Evolutionary conservation across 2,329 filamentous ascomycete genomes (phyloP).

Genomic region (Beauveria sp.): DNA sequence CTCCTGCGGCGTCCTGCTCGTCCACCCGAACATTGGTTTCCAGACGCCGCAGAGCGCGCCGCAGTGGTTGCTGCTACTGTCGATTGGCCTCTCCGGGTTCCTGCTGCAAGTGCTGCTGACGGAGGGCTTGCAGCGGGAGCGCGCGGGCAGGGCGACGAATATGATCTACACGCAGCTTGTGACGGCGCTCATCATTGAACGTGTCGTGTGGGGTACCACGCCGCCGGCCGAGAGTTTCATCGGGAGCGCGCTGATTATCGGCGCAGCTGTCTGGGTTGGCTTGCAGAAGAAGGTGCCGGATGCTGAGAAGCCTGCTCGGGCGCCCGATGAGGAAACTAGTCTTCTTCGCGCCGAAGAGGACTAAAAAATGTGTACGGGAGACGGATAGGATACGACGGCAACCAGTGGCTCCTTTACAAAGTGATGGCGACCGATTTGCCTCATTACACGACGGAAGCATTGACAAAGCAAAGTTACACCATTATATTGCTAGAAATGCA

Average conservation of each 20-base stretch:
- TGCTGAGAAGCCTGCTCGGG: conserved; percentile 10
- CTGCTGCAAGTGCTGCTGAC: conserved; percentile 73
- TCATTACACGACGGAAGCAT: not conserved
- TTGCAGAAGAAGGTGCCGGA: conserved; percentile 30
- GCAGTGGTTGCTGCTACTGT: conserved; percentile 44
- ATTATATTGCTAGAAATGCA: conserved; percentile 5
- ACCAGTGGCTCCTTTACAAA: not conserved
- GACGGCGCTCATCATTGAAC: conserved; percentile 30
- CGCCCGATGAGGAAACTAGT: conserved; percentile 29
- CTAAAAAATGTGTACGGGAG: not conserved
- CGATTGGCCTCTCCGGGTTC: conserved; percentile 63
- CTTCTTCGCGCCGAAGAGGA: conserved; percentile 15
- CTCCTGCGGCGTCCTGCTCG: conserved; percentile 50
- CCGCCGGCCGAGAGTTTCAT: conserved; percentile 30
- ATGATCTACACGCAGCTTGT: conserved; percentile 27
- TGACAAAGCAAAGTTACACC: not conserved
- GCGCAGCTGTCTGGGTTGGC: conserved; percentile 33
- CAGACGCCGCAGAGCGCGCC: conserved; percentile 21
- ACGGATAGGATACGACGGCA: not conserved
- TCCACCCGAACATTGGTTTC: conserved; percentile 33
- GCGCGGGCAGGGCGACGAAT: conserved; percentile 30
- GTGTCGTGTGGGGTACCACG: conserved; percentile 34
- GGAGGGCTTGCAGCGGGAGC: conserved; percentile 63
- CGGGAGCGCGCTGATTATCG: conserved; percentile 33
- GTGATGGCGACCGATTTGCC: not conserved